Conservation (phyloP, 139 green algal species). For the Gonium pectorale region DNA sequence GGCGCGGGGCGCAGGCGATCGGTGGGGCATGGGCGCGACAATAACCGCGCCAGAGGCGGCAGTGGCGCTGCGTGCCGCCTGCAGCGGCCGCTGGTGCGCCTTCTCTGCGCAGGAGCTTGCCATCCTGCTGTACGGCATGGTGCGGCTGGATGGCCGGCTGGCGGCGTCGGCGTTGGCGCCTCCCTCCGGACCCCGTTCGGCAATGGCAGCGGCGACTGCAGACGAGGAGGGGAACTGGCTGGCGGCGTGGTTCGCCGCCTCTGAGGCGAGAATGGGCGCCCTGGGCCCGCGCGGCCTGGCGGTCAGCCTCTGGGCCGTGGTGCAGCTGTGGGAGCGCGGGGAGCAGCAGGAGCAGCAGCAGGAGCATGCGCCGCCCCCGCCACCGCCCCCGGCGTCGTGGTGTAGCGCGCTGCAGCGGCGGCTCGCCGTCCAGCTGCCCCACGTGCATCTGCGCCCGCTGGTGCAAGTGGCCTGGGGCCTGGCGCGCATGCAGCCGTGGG, state of each 20-base stretch:
- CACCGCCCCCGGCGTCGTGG: background rate
- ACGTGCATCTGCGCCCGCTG: conserved; percentile 20
- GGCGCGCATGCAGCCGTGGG: conserved; percentile 20
- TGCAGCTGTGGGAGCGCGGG: background rate
- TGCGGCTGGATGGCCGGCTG: background rate
- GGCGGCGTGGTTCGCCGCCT: conserved; percentile 12
- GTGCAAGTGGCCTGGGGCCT: conserved; percentile 34
- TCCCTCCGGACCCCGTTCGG: background rate
- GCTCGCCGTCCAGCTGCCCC: conserved; percentile 6
- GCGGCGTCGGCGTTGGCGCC: background rate
- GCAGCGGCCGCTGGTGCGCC: background rate
- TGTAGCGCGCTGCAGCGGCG: background rate
- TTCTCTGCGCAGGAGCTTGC: conserved; percentile 6
- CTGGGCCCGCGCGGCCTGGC: conserved; percentile 5
- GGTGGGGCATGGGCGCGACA: background rate
- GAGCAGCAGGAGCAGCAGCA: background rate
- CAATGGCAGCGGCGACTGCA: background rate
- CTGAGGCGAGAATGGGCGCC: background rate
- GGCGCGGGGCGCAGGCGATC: too few species aligned
- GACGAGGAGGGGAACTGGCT: conserved; percentile 7
- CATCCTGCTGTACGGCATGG: conserved; percentile 36
- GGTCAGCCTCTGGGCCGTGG: conserved; percentile 20
- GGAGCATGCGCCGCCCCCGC: background rate
- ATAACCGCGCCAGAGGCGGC: background rate
- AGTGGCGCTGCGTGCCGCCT: conserved; percentile 12